Evolutionary conservation across 2,329 filamentous ascomycete genomes (phyloP).

Genomic region (Aspergillus sp.): DNA sequence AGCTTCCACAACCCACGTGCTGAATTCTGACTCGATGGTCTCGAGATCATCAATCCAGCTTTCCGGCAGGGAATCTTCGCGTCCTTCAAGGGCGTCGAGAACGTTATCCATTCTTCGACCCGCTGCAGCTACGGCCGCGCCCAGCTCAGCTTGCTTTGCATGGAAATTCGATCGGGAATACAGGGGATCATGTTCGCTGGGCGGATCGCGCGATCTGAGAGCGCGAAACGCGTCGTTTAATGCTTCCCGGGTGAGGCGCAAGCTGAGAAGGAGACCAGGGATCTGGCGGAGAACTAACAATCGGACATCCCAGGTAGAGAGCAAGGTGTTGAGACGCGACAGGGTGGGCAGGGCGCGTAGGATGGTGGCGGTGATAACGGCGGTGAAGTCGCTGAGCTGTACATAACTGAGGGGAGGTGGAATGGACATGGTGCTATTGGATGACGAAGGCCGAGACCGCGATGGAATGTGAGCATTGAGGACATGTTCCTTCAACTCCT

Average conservation of each 20-base stretch:
- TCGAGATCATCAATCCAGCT: slow-evolving; percentile 85
- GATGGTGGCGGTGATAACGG: slow-evolving; percentile 83
- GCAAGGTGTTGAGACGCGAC: slow-evolving; percentile 63
- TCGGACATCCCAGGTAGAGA: slow-evolving; percentile 72
- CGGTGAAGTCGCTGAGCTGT: slow-evolving; percentile 80
- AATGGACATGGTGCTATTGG: slow-evolving; percentile 39
- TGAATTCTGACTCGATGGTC: slow-evolving; percentile 66
- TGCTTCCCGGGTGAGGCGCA: slow-evolving; percentile 42
- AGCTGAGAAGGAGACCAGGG: slow-evolving; percentile 58
- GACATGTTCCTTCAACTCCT: slow-evolving; percentile 85
- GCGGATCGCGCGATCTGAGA: slow-evolving; percentile 18
- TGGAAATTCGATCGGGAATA: slow-evolving; percentile 35
- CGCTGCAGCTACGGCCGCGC: slow-evolving; percentile 61
- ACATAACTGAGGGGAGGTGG: slow-evolving; percentile 48
- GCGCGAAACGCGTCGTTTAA: slow-evolving; percentile 28
- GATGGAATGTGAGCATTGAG: slow-evolving; percentile 70
- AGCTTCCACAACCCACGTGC: slow-evolving; percentile 71
- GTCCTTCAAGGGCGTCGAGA: slow-evolving; percentile 78
- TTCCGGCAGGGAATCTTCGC: slow-evolving; percentile 76
- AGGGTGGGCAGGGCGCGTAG: slow-evolving; percentile 80
- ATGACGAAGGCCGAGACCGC: slow-evolving; percentile 48
- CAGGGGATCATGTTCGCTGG: slow-evolving; percentile 19
- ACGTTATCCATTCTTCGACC: slow-evolving; percentile 74
- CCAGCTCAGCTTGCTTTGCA: slow-evolving; percentile 49
- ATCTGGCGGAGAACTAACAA: slow-evolving; percentile 67